Evolutionary conservation across 257 asterid species (phyloP), one percentile per base, ranked within the genome.

Genomic region (Solanum ossicruentum): DNA sequence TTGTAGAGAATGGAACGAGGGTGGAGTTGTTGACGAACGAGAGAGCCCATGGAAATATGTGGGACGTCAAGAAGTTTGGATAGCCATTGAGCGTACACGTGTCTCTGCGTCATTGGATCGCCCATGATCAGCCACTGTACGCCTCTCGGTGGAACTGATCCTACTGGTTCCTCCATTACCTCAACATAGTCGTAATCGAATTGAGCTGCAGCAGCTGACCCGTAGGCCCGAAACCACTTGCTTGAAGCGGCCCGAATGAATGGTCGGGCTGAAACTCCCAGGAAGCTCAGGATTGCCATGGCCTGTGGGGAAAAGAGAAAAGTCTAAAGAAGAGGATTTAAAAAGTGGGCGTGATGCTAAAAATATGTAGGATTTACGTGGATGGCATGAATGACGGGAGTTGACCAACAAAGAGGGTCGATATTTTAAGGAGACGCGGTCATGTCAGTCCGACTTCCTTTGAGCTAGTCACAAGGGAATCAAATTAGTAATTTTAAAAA

Each of bases 91-190:
- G 98, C 98, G 86, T 96, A 96, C 41, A 93, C 91, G 87, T 92
- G 97, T 71, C 98, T 89, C 87, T 91, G 88, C 0, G 88, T 96
- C 94, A 88, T 83, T 63, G 98, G 99, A 86, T 96, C 93, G 16
- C 98, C 98, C 84, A 96, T 93, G 87, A 96, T 93, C 89, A 96
- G 95, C 99, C 99, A 96, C 84, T 95, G 98, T 0, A 93, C 92
- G 10, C 97, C 98, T 23, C 99, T 91, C 41, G 87, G 90, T 28
- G 93, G 88, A 26, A 89, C 88, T 91, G 93, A 93, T 39, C 88
- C 90, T 47, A 91, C 94, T 20, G 92, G 89, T 45, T 90, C 95
- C 89, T 86, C 94, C 87, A 87, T 80, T 21, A 88, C 93, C 1
- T 83, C 87, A 4, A 86, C 89, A 56, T 73, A 12, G 20, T 85